A percentile compares a stretch with the other conserved stretches of the same genome.
phyloP scores from a whole-genome alignment of 2,329 filamentous ascomycete species.

The Colletotrichum shisoi region DNA sequence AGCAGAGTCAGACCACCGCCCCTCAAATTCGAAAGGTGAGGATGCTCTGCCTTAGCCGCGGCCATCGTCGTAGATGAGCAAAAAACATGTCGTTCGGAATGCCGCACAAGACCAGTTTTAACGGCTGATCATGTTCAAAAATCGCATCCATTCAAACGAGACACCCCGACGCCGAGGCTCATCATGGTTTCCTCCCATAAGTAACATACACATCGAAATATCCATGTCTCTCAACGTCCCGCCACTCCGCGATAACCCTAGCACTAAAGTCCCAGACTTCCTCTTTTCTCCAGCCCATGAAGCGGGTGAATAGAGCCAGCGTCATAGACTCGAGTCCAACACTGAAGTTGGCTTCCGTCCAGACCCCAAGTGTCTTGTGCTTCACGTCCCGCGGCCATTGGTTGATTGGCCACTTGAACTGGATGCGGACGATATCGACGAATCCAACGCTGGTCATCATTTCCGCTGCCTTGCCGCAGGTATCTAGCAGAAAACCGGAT shows the following conservation, averaged over 20 bases:
- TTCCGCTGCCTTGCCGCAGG: constrained; percentile 44
- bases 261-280: constrained; percentile 43
- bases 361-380: constrained; percentile 43
- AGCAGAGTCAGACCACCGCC: neutral
- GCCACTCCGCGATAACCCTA: constrained; percentile 38
- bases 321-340: constrained; percentile 43
- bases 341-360: constrained; percentile 42
- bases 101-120: neutral
- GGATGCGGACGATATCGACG: constrained; percentile 42
- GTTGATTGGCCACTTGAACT: constrained; percentile 45
- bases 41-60: neutral
- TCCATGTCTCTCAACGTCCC: constrained; percentile 37
- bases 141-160: constrained; percentile 1
- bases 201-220: constrained; percentile 41
- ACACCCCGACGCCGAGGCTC: neutral
- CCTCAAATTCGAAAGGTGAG: neutral
- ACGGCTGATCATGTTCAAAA: neutral
- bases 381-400: constrained; percentile 44
- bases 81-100: neutral
- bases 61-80: neutral
- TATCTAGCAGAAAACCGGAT: constrained; percentile 44
- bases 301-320: constrained; percentile 44
- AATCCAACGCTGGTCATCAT: constrained; percentile 43
- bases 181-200: constrained; percentile 38
- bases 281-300: constrained; percentile 43